Evolutionary conservation across 345 rosid species (phyloP), one percentile per base, ranked within the genome.

Genomic region (Acer negundo): DNA sequence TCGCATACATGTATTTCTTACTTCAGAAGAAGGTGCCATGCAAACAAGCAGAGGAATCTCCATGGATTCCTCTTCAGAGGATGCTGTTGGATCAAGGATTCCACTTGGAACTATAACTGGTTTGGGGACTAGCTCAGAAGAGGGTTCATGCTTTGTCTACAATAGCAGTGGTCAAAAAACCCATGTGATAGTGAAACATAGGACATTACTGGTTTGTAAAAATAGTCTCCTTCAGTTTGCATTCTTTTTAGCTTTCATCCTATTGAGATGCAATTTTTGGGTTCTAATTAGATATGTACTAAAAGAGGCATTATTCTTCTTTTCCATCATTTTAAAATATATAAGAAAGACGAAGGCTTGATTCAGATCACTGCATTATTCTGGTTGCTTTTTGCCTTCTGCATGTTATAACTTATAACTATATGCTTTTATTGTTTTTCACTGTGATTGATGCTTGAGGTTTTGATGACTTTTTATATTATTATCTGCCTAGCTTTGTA

Each of bases 101-200:
- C 94, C 85, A 65, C 76, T 95, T 74, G 97, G 97, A 83, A 88
- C 88, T 62, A 80, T 95, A 81, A 75, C 80, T 67, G 97, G 99
- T 74, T 83, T 95, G 71, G 89, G 94, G 70, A 90, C 92, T 74
- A 86, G 84, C 74, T 84, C 92, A 20, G 94, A 95, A 65, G 98
- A 92, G 84, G 94, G 93, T 20, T 90, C 96, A 42, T 93, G 98
- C 81, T 84, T 85, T 89, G 93, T 95, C 67, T 90, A 89, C 79
- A 86, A 91, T 80, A 88, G 83, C 55, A 80, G 66, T 75, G 98
- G 98, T 78, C 85, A 77, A 58, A 93, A 92, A 89, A 92, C 97
- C 75, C 99, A 95, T 78, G 90, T 87, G 82, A 78, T 92, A 80
- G 86, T 92, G 93, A 95, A 93, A 83, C 97, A 93, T 77, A 91